Percentiles rank a stretch among this genome's conserved stretches.
Conservation (phyloP, 768 basidiomycete genomes). For the Crassisporium funariophilum region DNA sequence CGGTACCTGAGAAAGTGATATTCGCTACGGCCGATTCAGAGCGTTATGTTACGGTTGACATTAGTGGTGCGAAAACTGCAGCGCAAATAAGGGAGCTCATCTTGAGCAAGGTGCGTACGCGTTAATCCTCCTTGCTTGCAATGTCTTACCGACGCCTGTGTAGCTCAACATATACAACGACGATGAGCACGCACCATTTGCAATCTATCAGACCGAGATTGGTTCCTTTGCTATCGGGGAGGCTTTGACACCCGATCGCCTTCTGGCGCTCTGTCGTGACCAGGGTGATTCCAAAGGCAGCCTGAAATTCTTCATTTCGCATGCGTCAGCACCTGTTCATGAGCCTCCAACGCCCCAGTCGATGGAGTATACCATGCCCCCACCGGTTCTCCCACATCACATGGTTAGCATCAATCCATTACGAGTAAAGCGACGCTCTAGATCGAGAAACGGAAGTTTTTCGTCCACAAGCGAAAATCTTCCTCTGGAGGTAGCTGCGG, state of each 20-base stretch:
- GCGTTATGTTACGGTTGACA: constrained; percentile 70
- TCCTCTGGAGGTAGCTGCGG: constrained; percentile 51
- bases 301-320: constrained; percentile 83
- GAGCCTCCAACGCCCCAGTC: constrained; percentile 40
- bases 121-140: constrained; percentile 4
- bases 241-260: constrained; percentile 66
- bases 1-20: constrained; percentile 46
- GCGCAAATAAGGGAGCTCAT: constrained; percentile 79
- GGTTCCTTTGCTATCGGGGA: constrained; percentile 75
- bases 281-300: constrained; percentile 77
- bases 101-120: constrained; percentile 65
- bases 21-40: constrained; percentile 81
- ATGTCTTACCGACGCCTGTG: constrained; percentile 8
- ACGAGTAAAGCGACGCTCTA: constrained; percentile 52
- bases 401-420: constrained; percentile 42
- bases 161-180: constrained; percentile 85
- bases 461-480: constrained; percentile 69
- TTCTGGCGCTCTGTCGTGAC: constrained; percentile 72
- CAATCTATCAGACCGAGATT: constrained; percentile 88
- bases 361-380: constrained; percentile 24
- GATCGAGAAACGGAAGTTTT: constrained; percentile 67
- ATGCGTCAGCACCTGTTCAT: constrained; percentile 61
- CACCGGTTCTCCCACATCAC: constrained; percentile 40
- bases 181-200: constrained; percentile 69
- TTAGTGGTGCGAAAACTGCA: constrained; percentile 64